Conservation (phyloP, 306 rosid species). For the Rosa chinensis region DNA sequence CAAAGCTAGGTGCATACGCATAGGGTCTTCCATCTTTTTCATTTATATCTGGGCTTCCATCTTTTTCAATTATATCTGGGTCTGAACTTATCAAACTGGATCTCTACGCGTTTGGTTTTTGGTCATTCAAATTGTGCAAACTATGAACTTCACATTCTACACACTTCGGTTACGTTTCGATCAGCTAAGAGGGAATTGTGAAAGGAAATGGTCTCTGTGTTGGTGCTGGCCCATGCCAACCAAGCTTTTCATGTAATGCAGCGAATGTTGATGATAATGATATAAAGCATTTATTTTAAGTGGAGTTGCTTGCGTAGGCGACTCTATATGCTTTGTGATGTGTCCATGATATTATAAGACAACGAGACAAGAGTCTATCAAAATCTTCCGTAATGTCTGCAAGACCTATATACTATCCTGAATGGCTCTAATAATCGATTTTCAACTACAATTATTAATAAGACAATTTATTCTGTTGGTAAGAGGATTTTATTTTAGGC, state of each 20-base stretch:
- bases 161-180: neutral
- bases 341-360: neutral
- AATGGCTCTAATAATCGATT: neutral
- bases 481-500: neutral
- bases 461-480: neutral
- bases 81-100: neutral
- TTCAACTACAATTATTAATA: neutral
- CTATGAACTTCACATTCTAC: neutral
- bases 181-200: neutral
- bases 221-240: neutral
- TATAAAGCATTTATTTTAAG: neutral
- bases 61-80: neutral
- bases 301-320: neutral
- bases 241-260: neutral
- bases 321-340: neutral
- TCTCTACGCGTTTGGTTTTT: neutral
- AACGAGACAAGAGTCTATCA: neutral
- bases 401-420: neutral
- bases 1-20: neutral
- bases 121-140: neutral
- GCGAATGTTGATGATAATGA: neutral
- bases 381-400: neutral
- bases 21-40: neutral
- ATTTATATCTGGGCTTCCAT: neutral
- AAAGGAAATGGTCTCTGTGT: neutral